Evolutionary conservation across 129 eudicot species (phyloP).

Genomic region (Helianthus tuberosus): DNA sequence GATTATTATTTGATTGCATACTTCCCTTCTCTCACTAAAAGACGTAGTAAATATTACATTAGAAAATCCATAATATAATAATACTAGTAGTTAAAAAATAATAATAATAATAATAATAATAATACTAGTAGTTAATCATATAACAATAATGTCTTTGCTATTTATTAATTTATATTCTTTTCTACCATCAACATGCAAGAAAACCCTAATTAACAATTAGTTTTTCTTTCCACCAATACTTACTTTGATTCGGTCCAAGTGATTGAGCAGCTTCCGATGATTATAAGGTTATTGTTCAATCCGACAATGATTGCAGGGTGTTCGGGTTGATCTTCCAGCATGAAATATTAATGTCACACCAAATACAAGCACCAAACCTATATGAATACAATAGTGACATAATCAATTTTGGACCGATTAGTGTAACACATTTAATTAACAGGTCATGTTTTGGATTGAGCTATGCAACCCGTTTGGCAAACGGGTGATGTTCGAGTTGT

Average conservation of each 20-base stretch:
- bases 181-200: not conserved
- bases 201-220: not conserved
- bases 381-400: too few relatives aligned
- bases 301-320: slow-evolving; percentile 10
- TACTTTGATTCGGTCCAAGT: not conserved
- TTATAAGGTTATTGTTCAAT: not conserved
- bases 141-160: not conserved
- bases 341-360: not conserved
- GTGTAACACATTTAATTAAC: not conserved
- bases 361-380: not conserved
- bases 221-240: not conserved
- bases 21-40: slow-evolving; percentile 29
- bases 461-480: too few relatives aligned
- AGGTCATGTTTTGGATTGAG: not conserved
- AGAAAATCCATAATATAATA: slow-evolving; percentile 1
- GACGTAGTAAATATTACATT: slow-evolving; percentile 8
- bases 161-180: not conserved
- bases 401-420: not conserved
- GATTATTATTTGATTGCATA: slow-evolving; percentile 16
- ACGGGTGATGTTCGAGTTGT: too few relatives aligned
- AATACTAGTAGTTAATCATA: not conserved
- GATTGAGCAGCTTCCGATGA: too few relatives aligned
- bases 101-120: too few relatives aligned
- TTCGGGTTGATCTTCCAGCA: not conserved
- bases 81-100: too few relatives aligned